phyloP scores from a whole-genome alignment of 352 stramenopile species.

The Pythium diclinum region DNA sequence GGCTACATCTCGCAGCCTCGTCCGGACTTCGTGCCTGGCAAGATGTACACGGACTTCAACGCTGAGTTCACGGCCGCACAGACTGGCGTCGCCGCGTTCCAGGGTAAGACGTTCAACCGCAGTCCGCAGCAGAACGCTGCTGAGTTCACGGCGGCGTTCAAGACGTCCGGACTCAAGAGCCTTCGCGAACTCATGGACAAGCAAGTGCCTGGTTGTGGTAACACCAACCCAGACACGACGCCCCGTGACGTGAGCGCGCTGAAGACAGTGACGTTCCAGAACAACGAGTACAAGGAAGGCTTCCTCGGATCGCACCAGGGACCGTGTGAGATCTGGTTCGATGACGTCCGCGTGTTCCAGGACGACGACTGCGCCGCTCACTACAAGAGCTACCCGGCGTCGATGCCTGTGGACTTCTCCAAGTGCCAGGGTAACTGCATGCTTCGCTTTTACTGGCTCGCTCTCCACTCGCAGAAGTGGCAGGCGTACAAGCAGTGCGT shows the following conservation, averaged over 20 bases:
- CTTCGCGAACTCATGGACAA: slow-evolving; percentile 25
- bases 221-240: slow-evolving; percentile 20
- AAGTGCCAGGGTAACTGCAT: slow-evolving; percentile 33
- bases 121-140: neutral
- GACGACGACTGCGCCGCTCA: slow-evolving; percentile 36
- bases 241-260: slow-evolving; percentile 20
- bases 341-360: slow-evolving; percentile 23
- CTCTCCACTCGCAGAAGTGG: slow-evolving; percentile 29
- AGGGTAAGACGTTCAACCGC: slow-evolving; percentile 15
- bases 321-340: slow-evolving; percentile 28
- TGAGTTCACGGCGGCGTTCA: neutral
- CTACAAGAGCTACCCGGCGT: slow-evolving; percentile 34
- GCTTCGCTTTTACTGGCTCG: slow-evolving; percentile 42
- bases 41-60: slow-evolving; percentile 26
- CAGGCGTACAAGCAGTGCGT: slow-evolving; percentile 32
- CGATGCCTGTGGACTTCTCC: slow-evolving; percentile 45
- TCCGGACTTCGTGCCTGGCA: slow-evolving; percentile 24
- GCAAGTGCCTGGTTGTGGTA: slow-evolving; percentile 22
- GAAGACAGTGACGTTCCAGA: slow-evolving; percentile 32
- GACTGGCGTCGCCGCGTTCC: slow-evolving; percentile 26
- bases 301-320: slow-evolving; percentile 37
- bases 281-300: slow-evolving; percentile 40
- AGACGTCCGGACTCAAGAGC: slow-evolving; percentile 6
- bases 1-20: slow-evolving; percentile 27
- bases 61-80: slow-evolving; percentile 26